Percentiles rank a stretch among this genome's conserved stretches.
Conservation (phyloP, 306 rosid genomes). For the Datisca glomerata region DNA sequence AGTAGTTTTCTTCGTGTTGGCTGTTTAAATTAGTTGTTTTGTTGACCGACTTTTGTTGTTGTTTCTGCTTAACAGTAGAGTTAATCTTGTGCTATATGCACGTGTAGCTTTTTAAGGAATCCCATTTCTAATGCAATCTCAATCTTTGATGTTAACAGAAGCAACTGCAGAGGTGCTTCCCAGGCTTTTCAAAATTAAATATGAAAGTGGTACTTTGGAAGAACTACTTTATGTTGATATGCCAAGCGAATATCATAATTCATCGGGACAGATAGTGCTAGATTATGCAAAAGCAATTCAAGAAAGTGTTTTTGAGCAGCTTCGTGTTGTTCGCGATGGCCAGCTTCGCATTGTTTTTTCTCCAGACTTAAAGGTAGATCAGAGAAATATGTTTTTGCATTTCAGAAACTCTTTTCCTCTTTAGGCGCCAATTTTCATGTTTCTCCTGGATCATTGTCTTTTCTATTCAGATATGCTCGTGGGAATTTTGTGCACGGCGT, state of each 20-base stretch:
- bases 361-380: constrained; percentile 71
- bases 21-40: too few species aligned
- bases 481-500: constrained; percentile 99
- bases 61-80: constrained; percentile 1
- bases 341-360: constrained; percentile 94
- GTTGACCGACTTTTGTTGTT: too few species aligned
- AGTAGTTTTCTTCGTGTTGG: too few species aligned
- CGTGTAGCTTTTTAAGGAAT: constrained; percentile 2
- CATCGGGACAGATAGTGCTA: constrained; percentile 93
- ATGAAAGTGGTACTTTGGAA: constrained; percentile 97
- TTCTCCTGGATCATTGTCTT: constrained; percentile 1
- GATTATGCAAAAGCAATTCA: constrained; percentile 96
- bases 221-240: constrained; percentile 94
- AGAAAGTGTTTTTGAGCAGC: constrained; percentile 98
- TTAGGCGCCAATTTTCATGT: constrained; percentile 8
- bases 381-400: constrained; percentile 4
- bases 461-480: constrained; percentile 71
- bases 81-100: constrained; percentile 4
- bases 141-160: constrained; percentile 39
- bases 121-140: constrained; percentile 14
- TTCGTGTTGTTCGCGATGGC: constrained; percentile 99
- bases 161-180: constrained; percentile 98
- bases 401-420: background rate
- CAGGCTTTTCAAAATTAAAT: constrained; percentile 89
- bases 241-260: constrained; percentile 93